Conservation (phyloP, 2,329 filamentous ascomycete species). For the Penicillium sumatraense region DNA sequence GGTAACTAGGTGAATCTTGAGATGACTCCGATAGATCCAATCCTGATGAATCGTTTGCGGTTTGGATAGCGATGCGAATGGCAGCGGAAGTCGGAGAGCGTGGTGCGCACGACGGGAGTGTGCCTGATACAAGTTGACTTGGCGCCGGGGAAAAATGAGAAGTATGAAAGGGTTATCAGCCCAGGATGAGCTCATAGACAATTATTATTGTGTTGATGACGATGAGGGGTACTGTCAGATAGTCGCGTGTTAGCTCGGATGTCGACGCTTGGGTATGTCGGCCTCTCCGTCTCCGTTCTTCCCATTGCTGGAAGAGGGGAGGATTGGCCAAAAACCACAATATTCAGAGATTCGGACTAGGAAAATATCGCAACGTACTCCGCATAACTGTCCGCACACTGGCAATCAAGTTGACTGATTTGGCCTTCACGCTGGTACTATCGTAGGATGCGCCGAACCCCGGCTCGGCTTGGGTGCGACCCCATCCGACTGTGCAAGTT, state of each 20-base stretch:
- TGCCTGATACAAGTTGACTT: not conserved
- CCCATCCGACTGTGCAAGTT: conserved; percentile 73
- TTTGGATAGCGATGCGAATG: not conserved
- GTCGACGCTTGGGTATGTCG: conserved; percentile 4
- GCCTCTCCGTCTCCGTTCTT: not conserved
- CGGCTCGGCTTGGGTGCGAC: conserved; percentile 64
- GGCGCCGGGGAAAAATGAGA: not conserved
- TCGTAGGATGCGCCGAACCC: conserved; percentile 74
- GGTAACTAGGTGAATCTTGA: not conserved
- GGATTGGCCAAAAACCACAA: too few relatives aligned
- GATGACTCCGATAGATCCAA: not conserved
- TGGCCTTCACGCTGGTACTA: conserved; percentile 80
- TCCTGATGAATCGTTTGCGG: not conserved
- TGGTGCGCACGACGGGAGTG: not conserved
- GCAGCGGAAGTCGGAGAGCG: not conserved
- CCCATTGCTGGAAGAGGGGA: too few relatives aligned
- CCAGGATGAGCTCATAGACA: conserved; percentile 77
- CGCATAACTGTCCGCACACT: conserved; percentile 91
- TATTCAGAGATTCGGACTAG: not conserved
- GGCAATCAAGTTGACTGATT: conserved; percentile 86
- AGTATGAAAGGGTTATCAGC: conserved; percentile 51
- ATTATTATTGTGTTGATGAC: conserved; percentile 82
- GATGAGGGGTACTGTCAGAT: conserved; percentile 74
- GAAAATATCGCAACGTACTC: conserved; percentile 64
- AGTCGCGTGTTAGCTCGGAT: conserved; percentile 11